Conservation (phyloP, 208 protist genomes). For the Herpetomonas tarakana region DNA sequence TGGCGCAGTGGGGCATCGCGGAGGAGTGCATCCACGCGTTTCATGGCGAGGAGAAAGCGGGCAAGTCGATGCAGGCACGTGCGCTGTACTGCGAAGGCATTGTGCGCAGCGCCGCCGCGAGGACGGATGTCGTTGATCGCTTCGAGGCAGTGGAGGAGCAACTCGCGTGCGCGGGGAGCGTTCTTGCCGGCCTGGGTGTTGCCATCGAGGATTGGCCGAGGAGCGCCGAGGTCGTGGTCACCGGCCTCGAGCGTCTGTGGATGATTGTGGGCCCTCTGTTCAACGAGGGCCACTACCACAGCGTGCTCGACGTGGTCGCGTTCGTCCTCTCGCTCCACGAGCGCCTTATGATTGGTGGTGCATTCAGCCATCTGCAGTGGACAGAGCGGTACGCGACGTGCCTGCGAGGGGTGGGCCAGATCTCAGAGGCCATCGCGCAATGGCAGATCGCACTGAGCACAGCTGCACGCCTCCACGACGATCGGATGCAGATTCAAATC, state of each 20-base stretch:
- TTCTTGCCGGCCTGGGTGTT: constrained; percentile 60
- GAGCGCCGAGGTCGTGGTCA: constrained; percentile 34
- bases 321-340: constrained; percentile 70
- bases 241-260: constrained; percentile 70
- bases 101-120: constrained; percentile 39
- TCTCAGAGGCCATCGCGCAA: constrained; percentile 41
- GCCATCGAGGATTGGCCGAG: constrained; percentile 67
- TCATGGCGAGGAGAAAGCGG: constrained; percentile 19
- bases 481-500: constrained; percentile 72
- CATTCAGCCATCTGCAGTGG: constrained; percentile 74
- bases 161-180: constrained; percentile 35
- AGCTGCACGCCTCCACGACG: constrained; percentile 38
- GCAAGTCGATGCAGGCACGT: constrained; percentile 45
- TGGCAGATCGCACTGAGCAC: constrained; percentile 41
- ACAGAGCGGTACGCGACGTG: constrained; percentile 56
- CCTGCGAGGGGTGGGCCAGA: constrained; percentile 45
- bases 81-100: constrained; percentile 61
- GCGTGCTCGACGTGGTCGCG: constrained; percentile 53
- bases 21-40: constrained; percentile 34
- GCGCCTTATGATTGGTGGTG: constrained; percentile 59
- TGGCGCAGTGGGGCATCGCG: constrained; percentile 58
- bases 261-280: constrained; percentile 41
- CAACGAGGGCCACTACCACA: constrained; percentile 29
- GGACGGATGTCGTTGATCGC: constrained; percentile 21
- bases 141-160: constrained; percentile 43